These are phyloP conservation scores for Rhododendron simsii DNA, from an alignment of 148 eudicot genomes.

Conservation along the genomic window DNA sequence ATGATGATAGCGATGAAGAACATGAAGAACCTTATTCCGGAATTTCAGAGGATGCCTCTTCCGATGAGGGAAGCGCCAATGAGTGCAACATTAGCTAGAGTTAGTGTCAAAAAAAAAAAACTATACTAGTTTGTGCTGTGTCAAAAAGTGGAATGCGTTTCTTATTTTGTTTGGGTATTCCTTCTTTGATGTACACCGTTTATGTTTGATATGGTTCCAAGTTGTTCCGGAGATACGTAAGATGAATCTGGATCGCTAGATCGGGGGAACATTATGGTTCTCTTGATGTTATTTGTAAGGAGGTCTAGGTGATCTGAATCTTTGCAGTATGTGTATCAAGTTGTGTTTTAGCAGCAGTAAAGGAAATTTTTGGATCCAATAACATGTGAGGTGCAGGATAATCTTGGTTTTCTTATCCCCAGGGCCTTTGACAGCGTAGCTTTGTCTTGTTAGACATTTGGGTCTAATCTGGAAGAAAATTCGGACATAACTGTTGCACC, in stretches of 20 bases:
- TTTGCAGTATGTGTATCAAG: neutral
- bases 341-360: neutral
- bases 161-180: neutral
- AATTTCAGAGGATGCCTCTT: conserved; percentile 32
- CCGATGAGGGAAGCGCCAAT: conserved; percentile 27
- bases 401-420: neutral
- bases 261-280: neutral
- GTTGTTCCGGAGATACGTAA: neutral
- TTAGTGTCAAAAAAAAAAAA: neutral
- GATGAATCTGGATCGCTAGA: neutral
- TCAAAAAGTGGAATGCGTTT: neutral
- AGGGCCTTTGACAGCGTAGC: neutral
- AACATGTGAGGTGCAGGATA: neutral
- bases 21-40: conserved; percentile 40
- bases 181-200: conserved; percentile 11
- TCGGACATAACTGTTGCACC: too few relatives aligned
- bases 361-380: neutral
- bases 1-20: conserved; percentile 50
- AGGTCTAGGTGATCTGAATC: neutral
- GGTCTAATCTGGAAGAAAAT: neutral
- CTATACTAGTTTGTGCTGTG: neutral
- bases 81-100: conserved; percentile 64
- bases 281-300: neutral
- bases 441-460: neutral
- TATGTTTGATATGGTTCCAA: neutral